A percentile compares a stretch with the other conserved stretches of the same genome.
Conservation (phyloP, 1,284 basidiomycete species). For the Boletellus dicymbophilus region DNA sequence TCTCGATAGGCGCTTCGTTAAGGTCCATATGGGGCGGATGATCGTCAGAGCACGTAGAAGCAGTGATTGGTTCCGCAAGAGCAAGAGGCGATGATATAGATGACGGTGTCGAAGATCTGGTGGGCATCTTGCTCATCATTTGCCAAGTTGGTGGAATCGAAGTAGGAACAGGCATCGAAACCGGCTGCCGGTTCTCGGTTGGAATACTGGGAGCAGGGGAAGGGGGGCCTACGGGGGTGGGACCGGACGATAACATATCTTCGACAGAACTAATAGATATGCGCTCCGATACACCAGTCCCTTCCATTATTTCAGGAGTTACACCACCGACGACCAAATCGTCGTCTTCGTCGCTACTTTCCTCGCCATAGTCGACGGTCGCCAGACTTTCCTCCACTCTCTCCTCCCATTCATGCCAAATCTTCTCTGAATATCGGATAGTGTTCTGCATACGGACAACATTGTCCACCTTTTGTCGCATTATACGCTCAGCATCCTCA, state of each 20-base stretch:
- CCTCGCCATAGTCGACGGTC: constrained; percentile 49
- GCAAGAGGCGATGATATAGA: constrained; percentile 83
- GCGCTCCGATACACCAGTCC: constrained; percentile 45
- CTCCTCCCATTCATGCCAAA: constrained; percentile 97
- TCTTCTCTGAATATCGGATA: constrained; percentile 96
- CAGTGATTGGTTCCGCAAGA: constrained; percentile 77
- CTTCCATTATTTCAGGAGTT: constrained; percentile 15
- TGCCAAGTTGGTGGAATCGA: constrained; percentile 41
- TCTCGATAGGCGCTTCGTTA: constrained; percentile 46
- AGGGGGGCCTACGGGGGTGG: constrained; percentile 67
- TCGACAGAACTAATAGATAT: constrained; percentile 29
- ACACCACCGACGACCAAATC: constrained; percentile 42
- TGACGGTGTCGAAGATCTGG: constrained; percentile 81
- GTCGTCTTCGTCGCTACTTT: constrained; percentile 40
- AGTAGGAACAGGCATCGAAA: constrained; percentile 26
- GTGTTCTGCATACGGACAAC: constrained; percentile 98
- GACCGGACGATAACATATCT: constrained; percentile 50
- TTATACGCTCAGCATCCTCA: constrained; percentile 85
- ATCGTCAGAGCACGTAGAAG: constrained; percentile 58
- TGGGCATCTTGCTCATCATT: constrained; percentile 56
- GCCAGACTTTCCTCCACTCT: constrained; percentile 74
- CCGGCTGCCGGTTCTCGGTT: constrained; percentile 23
- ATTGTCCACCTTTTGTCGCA: constrained; percentile 93
- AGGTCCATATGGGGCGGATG: constrained; percentile 62
- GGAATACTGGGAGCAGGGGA: constrained; percentile 53